Percentiles rank a stretch among this genome's conserved stretches.
Evolutionary conservation across 1,139 yeast species (phyloP).

Genomic region (Kurtzmaniella quercitrusa): DNA sequence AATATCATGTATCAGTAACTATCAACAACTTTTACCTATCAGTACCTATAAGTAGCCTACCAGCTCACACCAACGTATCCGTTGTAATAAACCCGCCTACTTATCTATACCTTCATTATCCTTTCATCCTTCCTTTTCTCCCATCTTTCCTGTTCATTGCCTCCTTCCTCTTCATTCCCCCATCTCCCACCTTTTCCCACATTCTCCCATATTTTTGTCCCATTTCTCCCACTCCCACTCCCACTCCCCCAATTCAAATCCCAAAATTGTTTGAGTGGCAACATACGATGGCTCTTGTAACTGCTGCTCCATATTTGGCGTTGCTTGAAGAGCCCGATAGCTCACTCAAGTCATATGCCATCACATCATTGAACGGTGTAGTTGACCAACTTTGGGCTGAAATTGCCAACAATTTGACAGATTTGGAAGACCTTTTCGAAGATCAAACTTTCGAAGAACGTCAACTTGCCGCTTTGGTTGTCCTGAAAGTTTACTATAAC

Average conservation of each 20-base stretch:
- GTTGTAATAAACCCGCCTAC: no score
- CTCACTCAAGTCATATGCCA: conserved; percentile 76
- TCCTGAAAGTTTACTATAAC: conserved; percentile 92
- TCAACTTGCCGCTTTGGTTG: conserved; percentile 83
- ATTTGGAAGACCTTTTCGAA: conserved; percentile 87
- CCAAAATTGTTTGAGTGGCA: conserved; percentile 1
- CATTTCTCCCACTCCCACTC: neutral
- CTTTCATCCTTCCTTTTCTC: no score
- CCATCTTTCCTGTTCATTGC: no score
- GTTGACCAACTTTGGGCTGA: conserved; percentile 98
- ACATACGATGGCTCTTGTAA: conserved; percentile 51
- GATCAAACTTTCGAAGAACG: conserved; percentile 74
- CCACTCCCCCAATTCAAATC: neutral
- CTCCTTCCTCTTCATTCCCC: no score
- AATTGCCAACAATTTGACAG: conserved; percentile 84
- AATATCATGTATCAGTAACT: no score
- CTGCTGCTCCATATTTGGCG: conserved; percentile 90
- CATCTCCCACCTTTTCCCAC: neutral
- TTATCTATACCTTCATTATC: no score
- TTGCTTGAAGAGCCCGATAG: conserved; percentile 79
- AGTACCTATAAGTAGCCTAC: no score
- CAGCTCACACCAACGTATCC: no score
- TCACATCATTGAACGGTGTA: conserved; percentile 71
- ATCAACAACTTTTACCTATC: no score
- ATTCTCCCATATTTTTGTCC: no score